Evolutionary conservation across 257 asterid species (phyloP).

Genomic region (Fraxinus americana): DNA sequence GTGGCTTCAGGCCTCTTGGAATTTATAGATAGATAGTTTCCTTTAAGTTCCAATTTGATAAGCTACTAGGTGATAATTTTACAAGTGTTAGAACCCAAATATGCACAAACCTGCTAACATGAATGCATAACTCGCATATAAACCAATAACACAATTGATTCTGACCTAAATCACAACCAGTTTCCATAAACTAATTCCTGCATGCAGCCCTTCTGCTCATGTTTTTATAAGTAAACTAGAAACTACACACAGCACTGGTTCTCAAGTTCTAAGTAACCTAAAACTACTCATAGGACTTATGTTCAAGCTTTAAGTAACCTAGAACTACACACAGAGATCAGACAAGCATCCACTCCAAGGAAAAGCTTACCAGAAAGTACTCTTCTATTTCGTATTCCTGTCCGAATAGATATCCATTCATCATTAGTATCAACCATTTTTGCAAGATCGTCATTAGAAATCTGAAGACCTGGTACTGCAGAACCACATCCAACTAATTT

Average conservation of each 20-base stretch:
- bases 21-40: not conserved
- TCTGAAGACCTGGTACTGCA: constrained; percentile 4
- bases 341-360: constrained; percentile 6
- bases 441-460: constrained; percentile 3
- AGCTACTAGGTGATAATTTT: not conserved
- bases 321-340: not conserved
- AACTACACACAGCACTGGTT: not conserved
- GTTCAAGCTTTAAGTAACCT: not conserved
- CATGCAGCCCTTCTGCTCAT: not conserved
- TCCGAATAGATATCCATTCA: constrained; percentile 23
- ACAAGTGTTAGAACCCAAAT: not conserved
- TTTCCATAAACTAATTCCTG: not conserved
- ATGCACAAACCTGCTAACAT: not conserved
- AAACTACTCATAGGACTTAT: not conserved
- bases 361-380: constrained; percentile 43
- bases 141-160: no score
- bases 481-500: constrained; percentile 8
- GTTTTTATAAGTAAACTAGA: not conserved
- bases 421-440: not conserved
- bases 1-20: not conserved
- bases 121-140: not conserved
- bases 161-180: no score
- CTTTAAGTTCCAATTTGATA: not conserved
- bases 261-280: not conserved
- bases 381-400: constrained; percentile 58